Base-by-base conservation (phyloP, 2,329 filamentous ascomycete genomes). In the Ampelomyces quisqualis region DNA sequence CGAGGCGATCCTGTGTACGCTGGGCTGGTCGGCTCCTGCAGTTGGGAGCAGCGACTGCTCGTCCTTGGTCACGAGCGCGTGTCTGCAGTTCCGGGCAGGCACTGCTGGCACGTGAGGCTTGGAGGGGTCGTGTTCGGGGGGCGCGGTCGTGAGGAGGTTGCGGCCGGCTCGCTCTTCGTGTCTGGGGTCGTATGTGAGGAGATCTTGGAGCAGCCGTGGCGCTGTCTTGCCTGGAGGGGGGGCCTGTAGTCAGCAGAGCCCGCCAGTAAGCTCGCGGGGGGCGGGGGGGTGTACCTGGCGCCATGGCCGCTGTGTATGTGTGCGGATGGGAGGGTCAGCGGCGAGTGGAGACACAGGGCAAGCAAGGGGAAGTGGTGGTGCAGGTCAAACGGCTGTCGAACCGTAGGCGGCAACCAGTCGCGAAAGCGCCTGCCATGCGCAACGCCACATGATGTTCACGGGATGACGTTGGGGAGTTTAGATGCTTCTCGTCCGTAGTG, bases 81-180 rank as follows among this genome's bases (percentile, higher is more conserved):
- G 84, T 38, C 70, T 73, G 62, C 83, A 86, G 47, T 76, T 77
- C 17, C 57, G 46, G 20, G 28, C 38, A 7, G 72, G 70, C 4
- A 70, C 59, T 11, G 67, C 60, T 17, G 64, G 57, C 14, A 56
- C 46, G 5, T 62, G 62, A 8, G 58, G 59, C 7, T 49, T 52
- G 13, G 62, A 57, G 24, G 70, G 64, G 42, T 70, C 64, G 39
- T 74, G 77, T n/a, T 74, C 72, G 5, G 77, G 78, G 30, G 81
- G 77, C 17, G 77, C 67, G 45, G 81, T 75, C 28, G 77, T 75
- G 32, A 87, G 75, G 35, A 84, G 64, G 58, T 81, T 80, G 49
- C 72, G 73, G 40, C 72, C 73, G 19, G 60, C 62, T 4, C 55
- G 52, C 21, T 70, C 68, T 51, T 77, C 74, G 44, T 61, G 55